Base-by-base conservation (phyloP, 108 stramenopile genomes). In the Skeletonema grethae region DNA sequence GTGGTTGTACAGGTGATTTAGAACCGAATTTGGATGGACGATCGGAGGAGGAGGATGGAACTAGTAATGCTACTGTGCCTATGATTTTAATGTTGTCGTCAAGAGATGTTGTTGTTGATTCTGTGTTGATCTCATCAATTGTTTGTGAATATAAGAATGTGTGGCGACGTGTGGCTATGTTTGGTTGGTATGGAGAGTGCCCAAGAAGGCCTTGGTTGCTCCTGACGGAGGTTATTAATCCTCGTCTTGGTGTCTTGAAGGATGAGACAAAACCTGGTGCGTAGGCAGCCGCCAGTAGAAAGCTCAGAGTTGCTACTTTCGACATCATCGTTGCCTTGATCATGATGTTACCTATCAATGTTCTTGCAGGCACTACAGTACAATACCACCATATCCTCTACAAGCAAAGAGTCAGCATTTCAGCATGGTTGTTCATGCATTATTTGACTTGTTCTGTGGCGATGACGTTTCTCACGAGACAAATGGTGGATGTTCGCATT, bases 11-110 rank as follows among this genome's bases (percentile, higher is more conserved):
- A 2, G 91, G 91, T 1, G 88, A 88, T 34, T 72, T 69, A 1
- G 70, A 46, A 18, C 91, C 91, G 66, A 88, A 92, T 70, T 84
- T 77, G 22, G 83, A 85, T 18, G 53, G 22, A 24, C 72, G 61
- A 36, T 61, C 43, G 0, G 46, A 25, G 35, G 57, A 32, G 34
- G 69, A 67, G 2, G 59, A 53, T 18, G 80, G 80, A 0, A 75
- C 74, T 25, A 82, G 73, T 29, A 82, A 43, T 12, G 80, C 58
- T 25, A 82, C 80, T 3, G 80, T 75, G 65, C 80, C 80, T 18
- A 82, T 67, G 5, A 67, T 63, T 13, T 31, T 67, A 11, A 62
- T 63, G 22, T 31, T 10, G 13, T n/a, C 4, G 55, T 50, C 63
- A 15, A 41, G 65, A 6, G 46, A 0, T 4, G 46, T 5, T 53